A percentile compares a stretch with the other conserved stretches of the same genome.
phyloP scores from a whole-genome alignment of 2,329 filamentous ascomycete species.

The Stylonectria norvegica region DNA sequence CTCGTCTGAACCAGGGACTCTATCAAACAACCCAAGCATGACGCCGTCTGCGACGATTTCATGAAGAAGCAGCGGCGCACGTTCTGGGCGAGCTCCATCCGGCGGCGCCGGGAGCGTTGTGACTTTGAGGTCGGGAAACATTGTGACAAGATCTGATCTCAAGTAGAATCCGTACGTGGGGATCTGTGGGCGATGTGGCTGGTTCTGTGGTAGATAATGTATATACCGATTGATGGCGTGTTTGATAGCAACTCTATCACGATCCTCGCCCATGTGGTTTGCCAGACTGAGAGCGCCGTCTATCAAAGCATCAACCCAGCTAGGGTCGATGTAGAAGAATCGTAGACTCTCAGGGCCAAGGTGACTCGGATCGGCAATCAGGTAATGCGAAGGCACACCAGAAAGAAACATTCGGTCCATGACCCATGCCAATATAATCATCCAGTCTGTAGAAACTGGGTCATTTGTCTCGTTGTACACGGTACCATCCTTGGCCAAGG shows the following conservation, averaged over 20 bases:
- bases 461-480: conserved; percentile 26
- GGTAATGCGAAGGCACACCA: conserved; percentile 38
- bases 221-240: conserved; percentile 33
- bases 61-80: conserved; percentile 28
- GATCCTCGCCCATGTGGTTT: conserved; percentile 35
- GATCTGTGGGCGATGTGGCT: conserved; percentile 24
- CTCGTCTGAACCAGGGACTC: conserved; percentile 19
- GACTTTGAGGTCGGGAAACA: conserved; percentile 36
- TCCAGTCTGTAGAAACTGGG: conserved; percentile 36
- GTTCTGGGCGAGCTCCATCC: neutral
- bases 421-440: conserved; percentile 34
- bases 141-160: conserved; percentile 34
- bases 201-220: neutral
- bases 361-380: conserved; percentile 36
- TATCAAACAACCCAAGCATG: conserved; percentile 33
- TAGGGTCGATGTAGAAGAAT: conserved; percentile 44
- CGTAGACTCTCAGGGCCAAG: conserved; percentile 37
- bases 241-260: conserved; percentile 27
- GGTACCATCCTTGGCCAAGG: neutral
- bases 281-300: conserved; percentile 42
- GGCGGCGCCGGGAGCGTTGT: neutral
- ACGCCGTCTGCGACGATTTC: conserved; percentile 31
- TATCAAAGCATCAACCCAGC: conserved; percentile 41
- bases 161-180: conserved; percentile 39
- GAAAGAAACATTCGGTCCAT: conserved; percentile 36